Evolutionary conservation across 768 basidiomycete species (phyloP).

Genomic region (Hemileccinum rubropunctum): DNA sequence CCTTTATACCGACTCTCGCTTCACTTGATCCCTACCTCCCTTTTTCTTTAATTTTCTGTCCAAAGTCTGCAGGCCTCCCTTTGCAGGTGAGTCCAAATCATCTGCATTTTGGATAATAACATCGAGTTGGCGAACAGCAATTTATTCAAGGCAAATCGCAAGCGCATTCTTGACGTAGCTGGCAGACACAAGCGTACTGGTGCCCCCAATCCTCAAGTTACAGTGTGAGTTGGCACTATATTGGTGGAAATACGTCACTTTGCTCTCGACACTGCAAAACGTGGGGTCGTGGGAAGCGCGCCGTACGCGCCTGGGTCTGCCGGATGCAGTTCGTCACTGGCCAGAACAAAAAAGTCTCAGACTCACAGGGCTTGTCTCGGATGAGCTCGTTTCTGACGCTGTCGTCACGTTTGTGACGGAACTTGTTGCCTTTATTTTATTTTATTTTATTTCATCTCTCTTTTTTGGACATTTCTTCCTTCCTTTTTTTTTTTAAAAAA

Average conservation of each 20-base stretch:
- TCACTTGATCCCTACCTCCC: constrained; percentile 14
- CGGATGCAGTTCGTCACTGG: too few species aligned
- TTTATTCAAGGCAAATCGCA: too few species aligned
- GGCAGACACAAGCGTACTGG: constrained; percentile 4
- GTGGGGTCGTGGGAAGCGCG: constrained; percentile 44
- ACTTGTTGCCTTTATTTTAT: constrained; percentile 2
- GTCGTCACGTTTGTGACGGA: constrained; percentile 20
- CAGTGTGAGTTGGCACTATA: constrained; percentile 23
- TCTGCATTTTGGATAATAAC: constrained; percentile 2
- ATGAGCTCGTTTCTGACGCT: constrained; percentile 25
- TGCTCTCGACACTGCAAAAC: constrained; percentile 35
- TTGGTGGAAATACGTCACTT: constrained; percentile 27
- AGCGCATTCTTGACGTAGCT: constrained; percentile 8
- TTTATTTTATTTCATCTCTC: constrained; percentile 9
- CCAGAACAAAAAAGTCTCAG: constrained; percentile 20
- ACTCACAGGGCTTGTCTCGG: constrained; percentile 21
- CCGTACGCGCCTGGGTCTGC: too few species aligned
- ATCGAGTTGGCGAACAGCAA: constrained; percentile 6
- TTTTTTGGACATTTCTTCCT: constrained; percentile 22
- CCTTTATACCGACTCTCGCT: constrained; percentile 35
- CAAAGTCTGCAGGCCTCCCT: neutral
- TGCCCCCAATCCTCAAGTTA: neutral
- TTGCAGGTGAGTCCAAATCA: constrained; percentile 17
- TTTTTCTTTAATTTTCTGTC: constrained; percentile 20
- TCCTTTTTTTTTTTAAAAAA: constrained; percentile 9